A percentile compares a stretch with the other conserved stretches of the same genome.
Conservation (phyloP, 352 stramenopile genomes). For the Salisapilia sapeloensis region DNA sequence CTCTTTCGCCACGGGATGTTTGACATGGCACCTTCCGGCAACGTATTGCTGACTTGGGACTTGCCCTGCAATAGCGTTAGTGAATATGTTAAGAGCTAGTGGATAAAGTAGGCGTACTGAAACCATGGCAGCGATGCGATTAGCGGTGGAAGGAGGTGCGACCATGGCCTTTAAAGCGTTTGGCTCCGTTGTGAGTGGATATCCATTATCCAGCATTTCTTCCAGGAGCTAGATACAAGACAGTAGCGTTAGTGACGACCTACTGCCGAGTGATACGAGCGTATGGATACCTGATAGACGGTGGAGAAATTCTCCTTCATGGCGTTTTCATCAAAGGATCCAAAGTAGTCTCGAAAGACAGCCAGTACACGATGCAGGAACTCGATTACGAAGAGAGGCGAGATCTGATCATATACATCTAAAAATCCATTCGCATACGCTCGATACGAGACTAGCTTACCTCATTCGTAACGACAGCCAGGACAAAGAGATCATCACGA, state of each 20-base stretch:
- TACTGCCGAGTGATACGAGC: background rate
- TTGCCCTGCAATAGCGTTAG: constrained; percentile 25
- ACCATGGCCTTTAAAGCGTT: constrained; percentile 97
- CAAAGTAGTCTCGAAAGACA: constrained; percentile 96
- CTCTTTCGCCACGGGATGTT: constrained; percentile 96
- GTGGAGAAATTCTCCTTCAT: constrained; percentile 98
- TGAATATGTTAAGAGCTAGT: constrained; percentile 1
- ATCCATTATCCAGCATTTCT: constrained; percentile 97
- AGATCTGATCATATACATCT: constrained; percentile 22
- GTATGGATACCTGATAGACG: constrained; percentile 76
- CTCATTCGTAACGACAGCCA: constrained; percentile 90
- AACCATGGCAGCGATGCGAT: constrained; percentile 75
- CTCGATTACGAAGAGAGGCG: constrained; percentile 87
- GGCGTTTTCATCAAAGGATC: constrained; percentile 88
- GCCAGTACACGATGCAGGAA: constrained; percentile 93
- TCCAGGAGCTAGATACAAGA: constrained; percentile 57
- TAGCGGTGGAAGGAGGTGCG: constrained; percentile 86
- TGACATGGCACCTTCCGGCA: constrained; percentile 85
- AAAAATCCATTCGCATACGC: no score
- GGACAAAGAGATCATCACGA: constrained; percentile 88
- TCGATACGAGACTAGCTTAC: constrained; percentile 18
- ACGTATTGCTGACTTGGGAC: constrained; percentile 81
- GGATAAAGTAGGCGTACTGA: constrained; percentile 15
- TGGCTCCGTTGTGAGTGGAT: constrained; percentile 93
- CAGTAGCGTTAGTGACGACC: constrained; percentile 1